Base-by-base conservation (phyloP, 108 stramenopile species). In the Mayamaea pseudoterrestris region DNA sequence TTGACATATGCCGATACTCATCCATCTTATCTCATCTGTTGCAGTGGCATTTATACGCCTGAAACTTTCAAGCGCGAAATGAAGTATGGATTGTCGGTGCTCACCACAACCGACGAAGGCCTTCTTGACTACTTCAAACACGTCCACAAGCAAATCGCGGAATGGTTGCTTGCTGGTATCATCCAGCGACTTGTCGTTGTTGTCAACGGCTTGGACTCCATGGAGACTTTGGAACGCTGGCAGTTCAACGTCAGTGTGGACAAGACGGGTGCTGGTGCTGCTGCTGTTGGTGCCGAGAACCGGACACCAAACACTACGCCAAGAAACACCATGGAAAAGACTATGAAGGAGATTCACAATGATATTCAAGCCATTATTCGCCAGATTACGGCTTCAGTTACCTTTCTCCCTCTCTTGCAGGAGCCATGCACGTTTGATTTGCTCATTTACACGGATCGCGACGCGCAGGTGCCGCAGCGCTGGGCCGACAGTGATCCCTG, bases 361-460 rank as follows among this genome's bases (percentile, higher is more conserved):
- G 94, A 98, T 63, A 98, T 98, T 49, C 90, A 93, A 68, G 86
- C 93, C 28, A 94, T 98, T 48, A 96, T 98, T 69, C 89, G 97
- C 36, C 97, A 98, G 72, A 94, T 98, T 50, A 98, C 97, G 9
- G 91, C 93, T 25, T 80, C 78, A 57, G 85, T 98, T 2, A 96
- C 97, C 3, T 98, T 98, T 65, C 62, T 98, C 30, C 97, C 97
- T 21, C 67, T 98, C 9, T 67, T 98, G 42, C 77, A 87, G 32
- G 97, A 98, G 64, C 90, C 94, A 0, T 98, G 97, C 65, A 81
- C 93, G 9, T 98, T 98, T 57, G 97, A 98, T 73, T 69, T 98
- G 44, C 60, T 98, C 11, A 90, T 97, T 1, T 95, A 97, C 65
- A 93, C 95, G 27, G 75, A 91, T 45, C 76, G 79, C 45, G 83